Percentiles rank a stretch among this genome's conserved stretches.
Evolutionary conservation across 1,284 basidiomycete species (phyloP).

Genomic region (Fomitopsis betulina): DNA sequence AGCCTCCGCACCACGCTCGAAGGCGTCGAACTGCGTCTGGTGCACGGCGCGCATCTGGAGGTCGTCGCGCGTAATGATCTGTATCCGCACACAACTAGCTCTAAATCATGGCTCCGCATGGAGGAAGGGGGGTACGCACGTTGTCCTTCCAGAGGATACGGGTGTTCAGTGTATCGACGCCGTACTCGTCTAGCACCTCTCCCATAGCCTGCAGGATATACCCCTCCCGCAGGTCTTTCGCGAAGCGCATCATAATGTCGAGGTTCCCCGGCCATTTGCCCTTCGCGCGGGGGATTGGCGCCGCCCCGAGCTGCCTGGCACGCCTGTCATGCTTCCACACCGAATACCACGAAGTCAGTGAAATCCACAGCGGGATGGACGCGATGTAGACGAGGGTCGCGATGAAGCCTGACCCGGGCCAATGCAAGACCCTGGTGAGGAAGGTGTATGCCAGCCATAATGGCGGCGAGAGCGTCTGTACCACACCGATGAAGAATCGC

Average conservation of each 20-base stretch:
- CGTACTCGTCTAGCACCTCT: constrained; percentile 55
- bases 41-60: constrained; percentile 6
- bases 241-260: constrained; percentile 53
- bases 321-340: constrained; percentile 2
- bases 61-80: constrained; percentile 7
- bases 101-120: neutral
- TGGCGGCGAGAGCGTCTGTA: neutral
- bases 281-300: constrained; percentile 45
- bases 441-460: neutral
- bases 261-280: constrained; percentile 69
- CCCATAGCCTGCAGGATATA: constrained; percentile 54
- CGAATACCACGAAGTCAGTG: neutral
- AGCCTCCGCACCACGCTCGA: constrained; percentile 54
- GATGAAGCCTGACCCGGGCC: neutral
- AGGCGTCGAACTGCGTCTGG: constrained; percentile 19
- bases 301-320: constrained; percentile 34
- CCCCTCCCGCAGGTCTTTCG: constrained; percentile 46
- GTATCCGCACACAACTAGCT: neutral
- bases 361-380: neutral
- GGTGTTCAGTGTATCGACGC: constrained; percentile 57
- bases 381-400: neutral
- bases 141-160: constrained; percentile 58
- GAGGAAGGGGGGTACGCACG: constrained; percentile 29
- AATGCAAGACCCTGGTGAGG: neutral
- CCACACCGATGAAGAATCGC: constrained; percentile 1